A percentile compares a stretch with the other conserved stretches of the same genome.
Evolutionary conservation across 495 filamentous ascomycete species (phyloP).

Genomic region (Penicillium turbatum): DNA sequence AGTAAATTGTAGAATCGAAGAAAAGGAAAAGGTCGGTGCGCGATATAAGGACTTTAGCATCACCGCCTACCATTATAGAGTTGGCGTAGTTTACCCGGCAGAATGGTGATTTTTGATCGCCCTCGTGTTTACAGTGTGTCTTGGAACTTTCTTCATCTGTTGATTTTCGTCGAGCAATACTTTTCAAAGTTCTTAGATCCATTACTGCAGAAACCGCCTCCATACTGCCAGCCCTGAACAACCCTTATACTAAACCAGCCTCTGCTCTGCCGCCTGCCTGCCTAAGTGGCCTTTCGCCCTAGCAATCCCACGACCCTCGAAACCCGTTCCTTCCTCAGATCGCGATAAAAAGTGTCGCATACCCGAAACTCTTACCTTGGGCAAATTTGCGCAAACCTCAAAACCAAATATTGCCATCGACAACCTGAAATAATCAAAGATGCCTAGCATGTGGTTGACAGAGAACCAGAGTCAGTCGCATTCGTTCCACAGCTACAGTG

Average conservation of each 20-base stretch:
- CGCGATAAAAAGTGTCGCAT: background rate
- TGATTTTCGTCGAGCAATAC: background rate
- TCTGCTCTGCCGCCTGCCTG: background rate
- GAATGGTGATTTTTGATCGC: constrained; percentile 8
- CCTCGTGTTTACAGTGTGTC: background rate
- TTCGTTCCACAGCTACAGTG: background rate
- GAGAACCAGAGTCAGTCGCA: constrained; percentile 82
- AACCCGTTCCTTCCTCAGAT: background rate
- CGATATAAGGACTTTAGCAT: background rate
- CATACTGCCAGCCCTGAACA: background rate
- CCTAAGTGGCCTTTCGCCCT: background rate
- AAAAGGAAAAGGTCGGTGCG: constrained; percentile 6
- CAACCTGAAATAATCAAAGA: constrained; percentile 14
- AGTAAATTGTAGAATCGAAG: background rate
- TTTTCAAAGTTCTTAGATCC: background rate
- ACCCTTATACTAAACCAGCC: background rate
- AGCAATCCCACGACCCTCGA: background rate
- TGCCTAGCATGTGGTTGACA: constrained; percentile 89
- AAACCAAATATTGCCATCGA: background rate
- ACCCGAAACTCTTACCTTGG: background rate
- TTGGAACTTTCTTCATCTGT: background rate
- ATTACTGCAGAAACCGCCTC: background rate
- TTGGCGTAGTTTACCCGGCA: constrained; percentile 3
- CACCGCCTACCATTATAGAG: constrained; percentile 2
- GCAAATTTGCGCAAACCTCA: background rate